Evolutionary conservation across 768 basidiomycete species (phyloP).

Genomic region (Calvatia gigantea): DNA sequence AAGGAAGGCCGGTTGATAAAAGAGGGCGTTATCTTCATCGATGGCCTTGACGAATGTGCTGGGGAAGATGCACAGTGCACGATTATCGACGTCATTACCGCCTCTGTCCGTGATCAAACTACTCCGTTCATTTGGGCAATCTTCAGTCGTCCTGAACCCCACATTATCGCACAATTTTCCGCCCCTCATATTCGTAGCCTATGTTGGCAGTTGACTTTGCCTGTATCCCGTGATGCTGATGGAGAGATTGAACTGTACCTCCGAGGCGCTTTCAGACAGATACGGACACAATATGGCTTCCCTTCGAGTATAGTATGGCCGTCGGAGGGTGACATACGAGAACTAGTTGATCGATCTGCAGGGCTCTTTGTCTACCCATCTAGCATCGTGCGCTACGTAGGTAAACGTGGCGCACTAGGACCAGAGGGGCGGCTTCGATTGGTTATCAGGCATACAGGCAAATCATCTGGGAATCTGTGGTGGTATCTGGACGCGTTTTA

Average conservation of each 20-base stretch:
- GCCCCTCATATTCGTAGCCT: neutral
- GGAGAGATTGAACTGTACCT: slow-evolving; percentile 19
- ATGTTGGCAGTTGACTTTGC: slow-evolving; percentile 4
- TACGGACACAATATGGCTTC: slow-evolving; percentile 3
- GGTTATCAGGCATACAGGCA: no score
- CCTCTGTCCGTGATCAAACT: neutral
- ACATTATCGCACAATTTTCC: slow-evolving; percentile 16
- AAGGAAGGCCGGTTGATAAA: neutral
- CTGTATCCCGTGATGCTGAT: slow-evolving; percentile 11
- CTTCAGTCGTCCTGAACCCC: slow-evolving; percentile 22
- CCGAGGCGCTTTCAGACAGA: slow-evolving; percentile 7
- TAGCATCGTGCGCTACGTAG: neutral
- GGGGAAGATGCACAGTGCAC: slow-evolving; percentile 5
- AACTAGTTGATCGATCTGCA: neutral
- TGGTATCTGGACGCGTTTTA: no score
- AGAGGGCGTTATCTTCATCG: neutral
- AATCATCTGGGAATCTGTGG: no score
- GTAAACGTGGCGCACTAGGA: neutral
- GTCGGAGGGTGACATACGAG: neutral
- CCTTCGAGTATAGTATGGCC: neutral
- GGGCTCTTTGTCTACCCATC: neutral
- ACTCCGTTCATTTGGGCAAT: slow-evolving; percentile 21
- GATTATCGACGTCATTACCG: slow-evolving; percentile 13
- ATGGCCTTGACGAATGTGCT: slow-evolving; percentile 22
- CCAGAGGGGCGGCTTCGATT: neutral